A percentile compares a stretch with the other conserved stretches of the same genome.
Conservation (phyloP, 164 flowering plant genomes). For the Warburgia ugandensis region DNA sequence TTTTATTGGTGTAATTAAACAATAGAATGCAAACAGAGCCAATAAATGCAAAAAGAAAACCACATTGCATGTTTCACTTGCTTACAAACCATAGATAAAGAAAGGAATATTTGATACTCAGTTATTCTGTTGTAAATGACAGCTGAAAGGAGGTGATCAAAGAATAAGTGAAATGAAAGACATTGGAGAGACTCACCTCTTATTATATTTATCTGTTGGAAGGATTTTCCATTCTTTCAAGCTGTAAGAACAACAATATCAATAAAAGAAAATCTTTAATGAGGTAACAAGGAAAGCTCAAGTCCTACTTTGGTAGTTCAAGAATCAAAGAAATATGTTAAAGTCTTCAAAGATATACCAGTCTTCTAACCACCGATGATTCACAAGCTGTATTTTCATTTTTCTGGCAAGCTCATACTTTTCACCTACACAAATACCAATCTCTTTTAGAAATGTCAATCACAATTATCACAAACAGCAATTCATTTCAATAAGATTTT, state of each 20-base stretch:
- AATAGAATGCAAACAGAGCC: too few species aligned
- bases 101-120: not conserved
- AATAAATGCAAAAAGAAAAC: too few species aligned
- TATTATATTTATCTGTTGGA: conserved; percentile 63
- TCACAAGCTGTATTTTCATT: conserved; percentile 66
- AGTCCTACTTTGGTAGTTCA: not conserved
- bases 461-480: not conserved
- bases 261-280: not conserved
- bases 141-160: not conserved
- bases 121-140: not conserved
- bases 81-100: not conserved
- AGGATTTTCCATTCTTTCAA: conserved; percentile 78
- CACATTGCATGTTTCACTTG: too few species aligned
- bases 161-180: not conserved
- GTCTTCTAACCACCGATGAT: conserved; percentile 94
- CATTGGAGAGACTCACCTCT: conserved; percentile 45
- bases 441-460: not conserved
- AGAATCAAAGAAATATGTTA: too few species aligned
- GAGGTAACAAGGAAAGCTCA: not conserved
- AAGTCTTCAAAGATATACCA: conserved; percentile 64
- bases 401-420: conserved; percentile 90
- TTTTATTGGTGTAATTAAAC: too few species aligned
- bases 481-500: too few species aligned
- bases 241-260: conserved; percentile 37
- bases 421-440: conserved; percentile 59